Conservation (phyloP, 2,329 filamentous ascomycete species). For the Massarina eburnea region DNA sequence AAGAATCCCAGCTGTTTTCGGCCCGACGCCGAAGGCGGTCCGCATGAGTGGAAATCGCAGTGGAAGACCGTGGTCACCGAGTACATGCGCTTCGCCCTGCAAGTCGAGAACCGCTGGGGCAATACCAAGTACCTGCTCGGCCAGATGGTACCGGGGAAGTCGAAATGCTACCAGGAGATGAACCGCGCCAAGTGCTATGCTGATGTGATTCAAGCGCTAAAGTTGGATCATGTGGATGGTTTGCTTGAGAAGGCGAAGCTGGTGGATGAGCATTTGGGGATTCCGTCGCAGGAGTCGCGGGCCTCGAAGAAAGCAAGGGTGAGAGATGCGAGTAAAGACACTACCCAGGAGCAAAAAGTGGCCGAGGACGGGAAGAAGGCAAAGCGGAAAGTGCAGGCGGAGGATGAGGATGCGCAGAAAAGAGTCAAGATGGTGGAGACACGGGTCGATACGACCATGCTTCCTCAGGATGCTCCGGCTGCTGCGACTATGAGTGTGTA, state of each 20-base stretch:
- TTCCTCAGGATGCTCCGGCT: conserved; percentile 19
- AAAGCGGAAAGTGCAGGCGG: conserved; percentile 17
- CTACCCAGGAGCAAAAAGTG: conserved; percentile 10
- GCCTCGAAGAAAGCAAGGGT: conserved; percentile 49
- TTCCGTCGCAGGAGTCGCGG: conserved; percentile 56
- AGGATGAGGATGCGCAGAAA: conserved; percentile 27
- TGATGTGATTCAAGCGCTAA: conserved; percentile 67
- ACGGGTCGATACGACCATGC: conserved; percentile 5
- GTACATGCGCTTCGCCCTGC: conserved; percentile 72
- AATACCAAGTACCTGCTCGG: conserved; percentile 92
- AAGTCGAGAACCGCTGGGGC: conserved; percentile 80
- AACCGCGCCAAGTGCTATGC: conserved; percentile 70
- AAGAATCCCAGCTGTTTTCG: conserved; percentile 89
- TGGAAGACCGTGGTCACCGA: conserved; percentile 78
- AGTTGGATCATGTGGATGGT: conserved; percentile 64
- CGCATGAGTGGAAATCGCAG: conserved; percentile 52
- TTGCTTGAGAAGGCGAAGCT: conserved; percentile 65
- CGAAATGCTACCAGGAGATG: conserved; percentile 62
- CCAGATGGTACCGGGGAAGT: conserved; percentile 83
- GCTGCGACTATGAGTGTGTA: conserved; percentile 24
- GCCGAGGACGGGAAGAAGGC: conserved; percentile 19
- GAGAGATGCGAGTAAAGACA: conserved; percentile 22
- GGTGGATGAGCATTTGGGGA: conserved; percentile 64
- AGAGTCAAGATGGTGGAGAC: conserved; percentile 28
- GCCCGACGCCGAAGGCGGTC: conserved; percentile 66